Percentiles rank a stretch among this genome's conserved stretches.
Evolutionary conservation across 2,329 filamentous ascomycete genomes (phyloP).

Genomic region (Botrytis deweyae): DNA sequence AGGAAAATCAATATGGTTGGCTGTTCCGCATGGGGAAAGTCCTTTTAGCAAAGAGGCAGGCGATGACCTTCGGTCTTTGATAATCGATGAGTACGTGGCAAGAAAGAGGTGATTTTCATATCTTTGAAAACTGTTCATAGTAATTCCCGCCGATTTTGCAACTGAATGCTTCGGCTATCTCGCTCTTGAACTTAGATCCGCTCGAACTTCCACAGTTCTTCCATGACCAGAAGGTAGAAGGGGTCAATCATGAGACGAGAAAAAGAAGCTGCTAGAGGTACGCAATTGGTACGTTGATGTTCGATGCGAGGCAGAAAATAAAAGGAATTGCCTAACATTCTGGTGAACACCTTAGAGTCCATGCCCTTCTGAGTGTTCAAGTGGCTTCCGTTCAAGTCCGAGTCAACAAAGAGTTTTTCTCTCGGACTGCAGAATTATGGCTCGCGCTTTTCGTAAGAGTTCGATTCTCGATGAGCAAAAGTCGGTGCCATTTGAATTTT

Average conservation of each 20-base stretch:
- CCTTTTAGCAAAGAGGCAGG: neutral
- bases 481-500: too few species aligned
- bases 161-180: too few species aligned
- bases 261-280: too few species aligned
- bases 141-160: too few species aligned
- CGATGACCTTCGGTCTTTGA: neutral
- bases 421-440: rapidly evolving
- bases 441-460: neutral
- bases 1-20: neutral
- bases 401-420: neutral
- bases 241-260: rapidly evolving
- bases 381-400: too few species aligned
- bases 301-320: too few species aligned
- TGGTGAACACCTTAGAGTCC: neutral
- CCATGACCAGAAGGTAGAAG: too few species aligned
- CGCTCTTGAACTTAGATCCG: neutral
- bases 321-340: too few species aligned
- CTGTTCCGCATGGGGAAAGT: neutral
- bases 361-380: neutral
- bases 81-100: neutral
- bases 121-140: neutral
- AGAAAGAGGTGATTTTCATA: neutral
- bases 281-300: too few species aligned
- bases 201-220: too few species aligned
- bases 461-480: neutral